Percentiles rank a stretch among this genome's conserved stretches.
phyloP scores from a whole-genome alignment of 192 early-diverging fungal species.

The Umbelopsis isabellina region DNA sequence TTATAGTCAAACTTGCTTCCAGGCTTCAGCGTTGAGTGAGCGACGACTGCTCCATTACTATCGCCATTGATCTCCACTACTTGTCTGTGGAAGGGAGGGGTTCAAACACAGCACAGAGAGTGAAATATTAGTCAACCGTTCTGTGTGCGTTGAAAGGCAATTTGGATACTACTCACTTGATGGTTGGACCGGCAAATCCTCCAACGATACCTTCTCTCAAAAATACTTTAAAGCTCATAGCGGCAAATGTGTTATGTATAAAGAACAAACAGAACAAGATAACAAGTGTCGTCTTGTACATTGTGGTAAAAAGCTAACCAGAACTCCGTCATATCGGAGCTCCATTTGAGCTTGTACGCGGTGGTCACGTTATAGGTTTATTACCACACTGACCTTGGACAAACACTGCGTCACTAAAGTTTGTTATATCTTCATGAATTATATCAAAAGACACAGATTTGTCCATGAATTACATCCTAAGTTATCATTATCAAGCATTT shows the following conservation, averaged over 20 bases:
- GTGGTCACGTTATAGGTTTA: neutral
- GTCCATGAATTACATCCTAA: too few relatives aligned
- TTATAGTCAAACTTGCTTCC: constrained; percentile 27
- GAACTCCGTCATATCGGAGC: constrained; percentile 20
- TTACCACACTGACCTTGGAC: too few relatives aligned
- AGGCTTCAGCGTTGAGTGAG: constrained; percentile 30
- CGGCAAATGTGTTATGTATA: constrained; percentile 11
- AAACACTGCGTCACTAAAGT: too few relatives aligned
- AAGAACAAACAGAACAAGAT: constrained; percentile 22
- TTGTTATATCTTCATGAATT: too few relatives aligned
- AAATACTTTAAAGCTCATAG: constrained; percentile 33
- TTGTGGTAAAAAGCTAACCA: neutral
- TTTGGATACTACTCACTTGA: constrained; percentile 30
- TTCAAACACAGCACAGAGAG: neutral
- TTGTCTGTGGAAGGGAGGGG: constrained; percentile 24
- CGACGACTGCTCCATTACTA: constrained; percentile 28
- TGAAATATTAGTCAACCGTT: too few relatives aligned
- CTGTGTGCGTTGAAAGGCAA: too few relatives aligned
- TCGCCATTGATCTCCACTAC: constrained; percentile 40
- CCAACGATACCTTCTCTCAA: constrained; percentile 40
- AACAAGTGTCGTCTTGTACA: constrained; percentile 10
- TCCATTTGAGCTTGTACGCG: neutral
- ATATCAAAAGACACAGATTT: too few relatives aligned
- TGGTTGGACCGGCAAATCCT: constrained; percentile 36
- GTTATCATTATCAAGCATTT: too few relatives aligned